Conservation (phyloP, 2,329 filamentous ascomycete species). For the Aspergillus bombycis region DNA sequence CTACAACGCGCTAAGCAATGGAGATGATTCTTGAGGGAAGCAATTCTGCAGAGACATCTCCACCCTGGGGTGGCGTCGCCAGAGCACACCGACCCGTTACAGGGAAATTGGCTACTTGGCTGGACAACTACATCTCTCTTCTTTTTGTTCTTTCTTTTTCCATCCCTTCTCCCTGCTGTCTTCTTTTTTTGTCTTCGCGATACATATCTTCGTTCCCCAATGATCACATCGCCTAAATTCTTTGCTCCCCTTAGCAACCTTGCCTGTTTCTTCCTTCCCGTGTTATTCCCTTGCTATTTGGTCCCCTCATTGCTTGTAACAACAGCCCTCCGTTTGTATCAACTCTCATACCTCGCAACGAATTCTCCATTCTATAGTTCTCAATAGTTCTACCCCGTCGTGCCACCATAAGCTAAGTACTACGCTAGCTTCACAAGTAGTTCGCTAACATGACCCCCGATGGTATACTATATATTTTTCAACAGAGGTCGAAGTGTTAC, state of each 20-base stretch:
- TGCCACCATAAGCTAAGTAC: too few relatives aligned
- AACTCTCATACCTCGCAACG: too few relatives aligned
- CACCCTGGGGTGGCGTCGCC: conserved; percentile 58
- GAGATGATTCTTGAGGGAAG: conserved; percentile 60
- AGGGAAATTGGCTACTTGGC: conserved; percentile 40
- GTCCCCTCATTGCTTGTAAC: too few relatives aligned
- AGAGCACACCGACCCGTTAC: conserved; percentile 54
- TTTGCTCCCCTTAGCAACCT: too few relatives aligned
- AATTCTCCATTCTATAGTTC: too few relatives aligned
- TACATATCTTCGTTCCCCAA: too few relatives aligned
- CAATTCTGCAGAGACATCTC: conserved; percentile 61
- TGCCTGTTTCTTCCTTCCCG: too few relatives aligned
- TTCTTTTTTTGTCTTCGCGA: not conserved
- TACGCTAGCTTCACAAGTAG: not conserved
- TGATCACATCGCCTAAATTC: too few relatives aligned
- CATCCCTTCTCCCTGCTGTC: not conserved
- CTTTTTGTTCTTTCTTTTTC: conserved; percentile 28
- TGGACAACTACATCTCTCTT: conserved; percentile 38
- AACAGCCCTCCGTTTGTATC: too few relatives aligned
- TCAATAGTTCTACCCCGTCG: not conserved
- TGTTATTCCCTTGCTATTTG: too few relatives aligned
- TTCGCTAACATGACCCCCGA: not conserved
- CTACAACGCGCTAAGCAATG: conserved; percentile 58
- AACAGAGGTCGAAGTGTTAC: not conserved
- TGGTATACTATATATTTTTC: too few relatives aligned